Conservation (phyloP, 495 filamentous ascomycete species). For the Acidiella bohemica region DNA sequence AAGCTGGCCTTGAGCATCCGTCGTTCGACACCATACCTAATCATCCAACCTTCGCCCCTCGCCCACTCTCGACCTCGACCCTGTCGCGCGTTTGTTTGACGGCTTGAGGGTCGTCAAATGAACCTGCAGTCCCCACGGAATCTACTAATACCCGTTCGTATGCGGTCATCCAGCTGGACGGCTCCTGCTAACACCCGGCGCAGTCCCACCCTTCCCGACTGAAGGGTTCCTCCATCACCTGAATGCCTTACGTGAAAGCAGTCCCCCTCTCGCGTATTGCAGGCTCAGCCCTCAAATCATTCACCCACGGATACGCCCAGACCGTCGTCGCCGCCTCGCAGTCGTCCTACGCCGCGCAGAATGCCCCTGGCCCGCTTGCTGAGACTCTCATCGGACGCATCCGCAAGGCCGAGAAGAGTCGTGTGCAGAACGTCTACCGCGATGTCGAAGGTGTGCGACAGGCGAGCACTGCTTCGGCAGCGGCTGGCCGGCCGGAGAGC, state of each 20-base stretch:
- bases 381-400: slow-evolving; percentile 15
- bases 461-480: slow-evolving; percentile 8
- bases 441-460: slow-evolving; percentile 7
- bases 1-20: too few relatives aligned
- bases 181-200: slow-evolving; percentile 8
- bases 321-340: slow-evolving; percentile 93
- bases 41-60: neutral
- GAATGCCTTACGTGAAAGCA: slow-evolving; percentile 68
- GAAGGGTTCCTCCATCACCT: slow-evolving; percentile 40
- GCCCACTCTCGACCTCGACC: neutral
- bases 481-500: slow-evolving; percentile 8
- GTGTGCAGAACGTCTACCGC: slow-evolving; percentile 9
- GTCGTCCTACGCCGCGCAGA: slow-evolving; percentile 68
- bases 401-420: slow-evolving; percentile 15
- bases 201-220: slow-evolving; percentile 34
- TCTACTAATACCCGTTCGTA: too few relatives aligned
- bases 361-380: slow-evolving; percentile 33
- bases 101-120: slow-evolving; percentile 48
- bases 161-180: neutral
- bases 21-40: too few relatives aligned
- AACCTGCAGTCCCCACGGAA: slow-evolving; percentile 45
- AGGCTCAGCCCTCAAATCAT: slow-evolving; percentile 86
- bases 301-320: slow-evolving; percentile 94
- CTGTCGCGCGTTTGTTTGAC: slow-evolving; percentile 49
- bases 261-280: slow-evolving; percentile 73